Evolutionary conservation across 495 filamentous ascomycete species (phyloP).

Genomic region (Aspergillus hancockii): DNA sequence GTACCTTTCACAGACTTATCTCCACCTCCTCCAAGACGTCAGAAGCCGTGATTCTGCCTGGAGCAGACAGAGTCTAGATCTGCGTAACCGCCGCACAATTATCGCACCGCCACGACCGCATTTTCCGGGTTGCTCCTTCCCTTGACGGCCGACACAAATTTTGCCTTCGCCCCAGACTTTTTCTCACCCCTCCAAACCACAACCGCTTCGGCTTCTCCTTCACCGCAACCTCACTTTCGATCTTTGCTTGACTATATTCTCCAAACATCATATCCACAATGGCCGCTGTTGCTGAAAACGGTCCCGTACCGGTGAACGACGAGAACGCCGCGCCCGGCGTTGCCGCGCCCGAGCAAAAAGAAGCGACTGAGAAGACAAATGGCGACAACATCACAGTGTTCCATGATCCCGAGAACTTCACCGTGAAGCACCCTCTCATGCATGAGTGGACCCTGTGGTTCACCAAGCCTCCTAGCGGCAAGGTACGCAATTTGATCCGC

Average conservation of each 20-base stretch:
- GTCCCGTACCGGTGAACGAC: constrained; percentile 37
- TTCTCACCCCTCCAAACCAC: constrained; percentile 29
- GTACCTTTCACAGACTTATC: constrained; percentile 18
- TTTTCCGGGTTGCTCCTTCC: constrained; percentile 33
- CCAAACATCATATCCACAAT: constrained; percentile 27
- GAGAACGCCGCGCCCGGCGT: constrained; percentile 42
- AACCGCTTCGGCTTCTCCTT: constrained; percentile 22
- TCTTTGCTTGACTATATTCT: constrained; percentile 2
- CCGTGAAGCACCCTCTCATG: constrained; percentile 95
- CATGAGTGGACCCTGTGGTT: constrained; percentile 99
- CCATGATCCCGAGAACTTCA: constrained; percentile 97
- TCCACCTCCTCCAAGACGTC: constrained; percentile 12
- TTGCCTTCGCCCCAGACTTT: constrained; percentile 33
- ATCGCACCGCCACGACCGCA: constrained; percentile 5
- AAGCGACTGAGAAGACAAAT: constrained; percentile 37
- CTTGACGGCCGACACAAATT: constrained; percentile 20
- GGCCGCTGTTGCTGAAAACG: constrained; percentile 47
- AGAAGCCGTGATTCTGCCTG: constrained; percentile 40
- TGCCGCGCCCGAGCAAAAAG: constrained; percentile 28
- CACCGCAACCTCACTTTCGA: constrained; percentile 15
- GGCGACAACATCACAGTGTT: constrained; percentile 83
- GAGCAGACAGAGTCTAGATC: constrained; percentile 38
- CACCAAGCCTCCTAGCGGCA: constrained; percentile 96
- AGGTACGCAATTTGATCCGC: constrained; percentile 56
- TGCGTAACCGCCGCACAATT: constrained; percentile 12